Evolutionary conservation across 768 basidiomycete genomes (phyloP).

Genomic region (Sporobolomyces roseus): DNA sequence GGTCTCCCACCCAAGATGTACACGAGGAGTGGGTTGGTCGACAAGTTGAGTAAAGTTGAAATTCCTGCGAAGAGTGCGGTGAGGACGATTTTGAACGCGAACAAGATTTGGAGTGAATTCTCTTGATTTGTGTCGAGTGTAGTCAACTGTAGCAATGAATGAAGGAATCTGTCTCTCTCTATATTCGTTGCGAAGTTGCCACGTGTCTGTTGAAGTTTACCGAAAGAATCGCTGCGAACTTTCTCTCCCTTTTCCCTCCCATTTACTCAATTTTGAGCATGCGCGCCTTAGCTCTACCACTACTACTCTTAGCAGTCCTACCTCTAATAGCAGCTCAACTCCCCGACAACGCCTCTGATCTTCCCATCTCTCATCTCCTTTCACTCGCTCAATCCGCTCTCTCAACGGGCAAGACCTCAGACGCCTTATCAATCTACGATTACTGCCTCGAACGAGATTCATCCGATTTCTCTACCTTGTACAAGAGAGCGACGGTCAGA

Average conservation of each 20-base stretch:
- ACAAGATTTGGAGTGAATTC: slow-evolving; percentile 2
- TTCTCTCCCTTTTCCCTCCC: not conserved
- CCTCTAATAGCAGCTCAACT: slow-evolving; percentile 13
- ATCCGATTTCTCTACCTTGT: slow-evolving; percentile 33
- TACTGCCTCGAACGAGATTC: slow-evolving; percentile 36
- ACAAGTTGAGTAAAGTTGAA: not conserved
- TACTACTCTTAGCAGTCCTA: slow-evolving; percentile 20
- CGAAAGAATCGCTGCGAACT: not conserved
- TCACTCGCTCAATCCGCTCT: slow-evolving; percentile 28
- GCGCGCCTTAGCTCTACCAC: slow-evolving; percentile 17
- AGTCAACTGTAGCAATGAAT: no score
- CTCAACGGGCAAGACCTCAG: slow-evolving; percentile 20
- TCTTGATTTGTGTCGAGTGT: no score
- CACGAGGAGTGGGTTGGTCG: not conserved
- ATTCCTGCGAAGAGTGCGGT: not conserved
- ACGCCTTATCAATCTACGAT: slow-evolving; percentile 37
- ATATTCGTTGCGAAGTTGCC: not conserved
- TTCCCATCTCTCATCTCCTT: slow-evolving; percentile 38
- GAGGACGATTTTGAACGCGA: slow-evolving; percentile 7
- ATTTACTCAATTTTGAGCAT: slow-evolving; percentile 3
- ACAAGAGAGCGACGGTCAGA: slow-evolving; percentile 40
- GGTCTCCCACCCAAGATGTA: slow-evolving; percentile 8
- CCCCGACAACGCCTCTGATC: slow-evolving; percentile 26
- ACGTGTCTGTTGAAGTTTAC: not conserved
- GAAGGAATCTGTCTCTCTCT: no score